Conservation (phyloP, 1,284 basidiomycete genomes). For the Omphalotus olearius region DNA sequence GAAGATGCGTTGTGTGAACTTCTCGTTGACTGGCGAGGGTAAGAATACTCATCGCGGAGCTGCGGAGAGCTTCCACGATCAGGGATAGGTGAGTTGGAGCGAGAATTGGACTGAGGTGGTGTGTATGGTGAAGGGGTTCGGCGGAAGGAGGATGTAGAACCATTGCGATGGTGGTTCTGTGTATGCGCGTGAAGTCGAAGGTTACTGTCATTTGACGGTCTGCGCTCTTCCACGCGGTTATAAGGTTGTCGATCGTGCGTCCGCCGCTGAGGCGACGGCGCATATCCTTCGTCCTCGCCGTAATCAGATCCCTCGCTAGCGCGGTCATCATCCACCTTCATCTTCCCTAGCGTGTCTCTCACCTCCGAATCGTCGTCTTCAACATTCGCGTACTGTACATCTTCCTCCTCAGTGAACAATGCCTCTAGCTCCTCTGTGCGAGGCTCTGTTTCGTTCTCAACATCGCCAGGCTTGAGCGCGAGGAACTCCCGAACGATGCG, state of each 20-base stretch:
- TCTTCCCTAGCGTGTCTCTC: constrained; percentile 41
- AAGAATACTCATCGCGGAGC: constrained; percentile 21
- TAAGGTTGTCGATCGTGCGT: constrained; percentile 29
- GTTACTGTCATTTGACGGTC: constrained; percentile 21
- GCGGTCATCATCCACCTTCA: constrained; percentile 41
- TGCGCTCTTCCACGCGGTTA: constrained; percentile 18
- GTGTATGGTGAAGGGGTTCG: constrained; percentile 30
- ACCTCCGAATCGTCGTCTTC: constrained; percentile 34
- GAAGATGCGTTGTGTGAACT: constrained; percentile 25
- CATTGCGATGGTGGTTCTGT: constrained; percentile 49
- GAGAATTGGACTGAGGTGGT: constrained; percentile 25
- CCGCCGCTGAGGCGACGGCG: constrained; percentile 35
- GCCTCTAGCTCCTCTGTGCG: constrained; percentile 52
- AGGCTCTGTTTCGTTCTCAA: constrained; percentile 62
- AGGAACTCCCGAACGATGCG: constrained; percentile 83
- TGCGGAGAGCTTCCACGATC: constrained; percentile 31
- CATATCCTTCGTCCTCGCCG: constrained; percentile 48
- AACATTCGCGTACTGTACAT: constrained; percentile 22
- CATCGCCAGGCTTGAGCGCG: constrained; percentile 84
- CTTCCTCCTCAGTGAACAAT: constrained; percentile 37
- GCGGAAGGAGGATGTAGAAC: constrained; percentile 44
- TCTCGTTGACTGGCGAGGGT: constrained; percentile 22
- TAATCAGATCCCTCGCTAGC: constrained; percentile 57
- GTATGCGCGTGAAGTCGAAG: constrained; percentile 35
- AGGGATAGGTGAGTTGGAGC: constrained; percentile 39